Percentiles rank a stretch among this genome's conserved stretches.
Evolutionary conservation across 2,329 filamentous ascomycete genomes (phyloP).

Genomic region (Ceratocystis huliohia): DNA sequence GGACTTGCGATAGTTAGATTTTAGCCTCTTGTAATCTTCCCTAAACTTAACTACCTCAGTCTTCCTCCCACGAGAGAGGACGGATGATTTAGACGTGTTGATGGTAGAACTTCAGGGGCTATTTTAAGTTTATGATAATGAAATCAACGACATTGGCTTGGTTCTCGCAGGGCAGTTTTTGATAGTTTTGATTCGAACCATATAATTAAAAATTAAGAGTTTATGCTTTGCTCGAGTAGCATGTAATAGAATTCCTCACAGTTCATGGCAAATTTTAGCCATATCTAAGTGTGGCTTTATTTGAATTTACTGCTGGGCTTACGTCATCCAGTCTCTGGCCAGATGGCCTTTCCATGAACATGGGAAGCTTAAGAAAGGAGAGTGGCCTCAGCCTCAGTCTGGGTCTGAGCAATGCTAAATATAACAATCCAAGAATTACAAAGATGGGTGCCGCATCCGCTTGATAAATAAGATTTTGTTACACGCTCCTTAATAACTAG

Average conservation of each 20-base stretch:
- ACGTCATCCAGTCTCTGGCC: constrained; percentile 8
- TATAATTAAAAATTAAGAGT: constrained; percentile 18
- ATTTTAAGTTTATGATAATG: constrained; percentile 20
- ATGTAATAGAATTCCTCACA: constrained; percentile 5
- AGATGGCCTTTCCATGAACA: constrained; percentile 9
- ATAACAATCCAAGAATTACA: neutral
- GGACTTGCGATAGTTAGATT: neutral
- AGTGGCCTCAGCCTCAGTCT: neutral
- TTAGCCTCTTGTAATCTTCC: neutral
- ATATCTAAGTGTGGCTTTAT: neutral
- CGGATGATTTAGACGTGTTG: neutral
- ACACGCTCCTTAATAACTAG: neutral
- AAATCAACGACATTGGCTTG: constrained; percentile 19
- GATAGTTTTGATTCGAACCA: constrained; percentile 14
- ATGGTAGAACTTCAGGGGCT: constrained; percentile 16
- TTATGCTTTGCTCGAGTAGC: constrained; percentile 10
- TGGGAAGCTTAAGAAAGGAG: neutral
- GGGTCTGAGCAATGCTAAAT: constrained; percentile 20
- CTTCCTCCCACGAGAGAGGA: neutral
- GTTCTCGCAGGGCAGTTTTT: constrained; percentile 10
- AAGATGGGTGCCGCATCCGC: neutral
- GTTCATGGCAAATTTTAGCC: neutral
- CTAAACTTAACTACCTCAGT: neutral
- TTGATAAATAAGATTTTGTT: neutral
- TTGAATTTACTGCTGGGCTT: neutral